Base-by-base conservation (phyloP, 768 basidiomycete genomes). In the Gloeopeniophorella convolvens region DNA sequence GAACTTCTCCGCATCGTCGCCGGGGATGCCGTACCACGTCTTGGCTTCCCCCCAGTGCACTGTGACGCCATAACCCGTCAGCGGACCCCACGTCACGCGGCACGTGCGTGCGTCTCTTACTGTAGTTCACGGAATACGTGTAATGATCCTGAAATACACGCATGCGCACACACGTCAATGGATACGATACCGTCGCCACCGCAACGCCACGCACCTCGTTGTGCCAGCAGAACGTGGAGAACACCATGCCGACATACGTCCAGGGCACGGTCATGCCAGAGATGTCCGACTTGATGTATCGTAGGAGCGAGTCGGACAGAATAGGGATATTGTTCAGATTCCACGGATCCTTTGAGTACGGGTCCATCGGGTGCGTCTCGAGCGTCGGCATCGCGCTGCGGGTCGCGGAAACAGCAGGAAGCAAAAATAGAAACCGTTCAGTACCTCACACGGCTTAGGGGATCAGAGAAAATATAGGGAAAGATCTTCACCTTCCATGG, bases 41-140 rank as follows among this genome's bases (percentile, higher is more conserved):
- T 99, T 99, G 28, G 95, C 95, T 65, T 96, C 95, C 24, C 96
- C 96, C 90, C 92, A 97, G 65, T 97, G 93, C 87, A 95, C 92
- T 94, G 57, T 26, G 28, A 4, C 30, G 37, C 58, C 12, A 58
- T 48, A 24, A 56, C 28, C 37, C 48, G 36, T 24, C 27, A 6
- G 42, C 34, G 33, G 3, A 30, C 34, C 31, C 52, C 43, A 35
- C 24, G 21, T 21, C 13, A 18, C 11, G 26, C 30, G n/a, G 32
- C 35, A 32, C 7, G 28, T 13, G 16, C 18, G 45, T 35, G 45
- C 40, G 41, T 44, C 24, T 55, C 89, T 64, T 68, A 92, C 90
- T 89, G 69, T 82, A 94, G 66, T 94, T 92, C 63, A 97, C 81
- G 66, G 89, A 93, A 66, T 93, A 96, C 10, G 95, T 97, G 66